phyloP scores from a whole-genome alignment of 345 rosid genomes.

The Gynandropsis gynandra region DNA sequence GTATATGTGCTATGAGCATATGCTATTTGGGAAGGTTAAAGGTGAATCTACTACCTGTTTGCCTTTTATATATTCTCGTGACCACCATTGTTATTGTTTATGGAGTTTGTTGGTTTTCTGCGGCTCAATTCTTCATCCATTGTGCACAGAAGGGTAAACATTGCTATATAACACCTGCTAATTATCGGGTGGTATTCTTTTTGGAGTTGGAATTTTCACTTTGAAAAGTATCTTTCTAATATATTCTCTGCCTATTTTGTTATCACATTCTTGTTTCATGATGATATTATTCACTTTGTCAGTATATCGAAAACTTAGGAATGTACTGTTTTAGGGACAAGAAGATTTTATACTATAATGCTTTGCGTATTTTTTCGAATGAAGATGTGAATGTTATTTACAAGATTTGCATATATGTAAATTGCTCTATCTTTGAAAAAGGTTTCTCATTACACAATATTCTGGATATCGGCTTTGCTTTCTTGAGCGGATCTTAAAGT shows the following conservation, averaged over 20 bases:
- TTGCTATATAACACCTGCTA: constrained; percentile 61
- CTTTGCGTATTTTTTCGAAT: constrained; percentile 47
- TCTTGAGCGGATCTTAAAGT: constrained; percentile 72
- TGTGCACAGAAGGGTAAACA: constrained; percentile 48
- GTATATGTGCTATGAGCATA: constrained; percentile 46
- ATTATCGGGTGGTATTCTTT: constrained; percentile 41
- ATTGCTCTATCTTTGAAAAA: constrained; percentile 1
- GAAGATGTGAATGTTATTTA: constrained; percentile 58
- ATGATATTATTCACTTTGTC: neutral
- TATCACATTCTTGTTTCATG: neutral
- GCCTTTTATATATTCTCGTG: no score
- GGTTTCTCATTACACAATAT: constrained; percentile 1
- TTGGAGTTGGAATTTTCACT: constrained; percentile 50
- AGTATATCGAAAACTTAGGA: constrained; percentile 3
- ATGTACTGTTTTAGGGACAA: constrained; percentile 50
- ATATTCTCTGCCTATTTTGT: neutral
- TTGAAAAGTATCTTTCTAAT: constrained; percentile 46
- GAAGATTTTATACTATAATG: constrained; percentile 63
- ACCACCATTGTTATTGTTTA: neutral
- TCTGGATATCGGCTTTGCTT: constrained; percentile 55
- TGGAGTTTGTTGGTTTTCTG: no score
- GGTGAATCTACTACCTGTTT: constrained; percentile 31
- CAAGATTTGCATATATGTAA: neutral
- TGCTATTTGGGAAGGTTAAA: constrained; percentile 53
- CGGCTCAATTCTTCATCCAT: neutral